Evolutionary conservation across 192 early-diverging fungal genomes (phyloP).

Genomic region (Gigaspora rosea): DNA sequence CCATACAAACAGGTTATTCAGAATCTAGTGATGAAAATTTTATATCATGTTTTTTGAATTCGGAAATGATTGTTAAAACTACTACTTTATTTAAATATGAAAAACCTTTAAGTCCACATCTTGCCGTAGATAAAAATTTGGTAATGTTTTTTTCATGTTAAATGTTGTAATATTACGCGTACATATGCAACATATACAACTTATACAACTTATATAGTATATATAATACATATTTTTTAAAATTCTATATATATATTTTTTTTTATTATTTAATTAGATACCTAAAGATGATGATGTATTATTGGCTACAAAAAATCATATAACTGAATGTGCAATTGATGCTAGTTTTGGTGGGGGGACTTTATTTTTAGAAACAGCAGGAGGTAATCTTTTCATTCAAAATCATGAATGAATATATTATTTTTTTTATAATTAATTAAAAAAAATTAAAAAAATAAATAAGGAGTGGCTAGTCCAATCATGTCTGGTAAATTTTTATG

Average conservation of each 20-base stretch:
- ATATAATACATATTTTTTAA: not conserved
- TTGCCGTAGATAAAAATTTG: constrained; percentile 55
- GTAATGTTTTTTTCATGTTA: not conserved
- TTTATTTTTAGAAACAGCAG: constrained; percentile 76
- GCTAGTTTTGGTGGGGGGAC: constrained; percentile 39
- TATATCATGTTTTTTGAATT: not conserved
- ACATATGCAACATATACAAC: no score
- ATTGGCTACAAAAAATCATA: constrained; percentile 39
- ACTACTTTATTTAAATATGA: constrained; percentile 63
- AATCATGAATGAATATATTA: not conserved
- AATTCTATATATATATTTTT: not conserved
- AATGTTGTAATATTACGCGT: not conserved
- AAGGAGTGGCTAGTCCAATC: constrained; percentile 70
- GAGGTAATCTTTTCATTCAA: constrained; percentile 48
- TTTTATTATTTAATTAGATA: constrained; percentile 33
- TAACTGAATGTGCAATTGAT: constrained; percentile 39
- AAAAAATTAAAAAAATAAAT: not conserved
- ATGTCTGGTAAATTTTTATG: constrained; percentile 78
- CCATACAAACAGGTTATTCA: constrained; percentile 84
- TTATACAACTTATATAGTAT: not conserved
- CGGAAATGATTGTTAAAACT: constrained; percentile 33
- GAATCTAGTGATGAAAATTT: constrained; percentile 72
- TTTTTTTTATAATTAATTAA: not conserved
- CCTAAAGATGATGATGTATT: constrained; percentile 50
- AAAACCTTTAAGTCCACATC: constrained; percentile 77